Conservation (phyloP, 2,329 filamentous ascomycete genomes). For the Trichoderma afroharzianum region DNA sequence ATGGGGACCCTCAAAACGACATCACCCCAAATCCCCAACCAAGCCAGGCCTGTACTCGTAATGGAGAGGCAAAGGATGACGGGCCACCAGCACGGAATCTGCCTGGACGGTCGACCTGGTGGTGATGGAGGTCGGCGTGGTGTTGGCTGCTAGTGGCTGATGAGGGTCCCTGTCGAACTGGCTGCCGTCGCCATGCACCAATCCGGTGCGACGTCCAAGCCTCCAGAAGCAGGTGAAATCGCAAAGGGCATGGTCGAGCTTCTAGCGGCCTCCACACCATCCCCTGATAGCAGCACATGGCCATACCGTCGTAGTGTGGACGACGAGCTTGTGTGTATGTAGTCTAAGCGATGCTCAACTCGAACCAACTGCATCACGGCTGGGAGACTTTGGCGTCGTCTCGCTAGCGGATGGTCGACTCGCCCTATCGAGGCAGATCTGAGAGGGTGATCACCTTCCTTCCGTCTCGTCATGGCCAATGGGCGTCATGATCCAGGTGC, state of each 20-base stretch:
- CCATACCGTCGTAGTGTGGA: neutral
- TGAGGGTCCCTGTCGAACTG: neutral
- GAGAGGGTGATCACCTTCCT: conserved; percentile 9
- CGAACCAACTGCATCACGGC: conserved; percentile 7
- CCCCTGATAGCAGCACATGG: conserved; percentile 15
- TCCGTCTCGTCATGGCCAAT: conserved; percentile 14
- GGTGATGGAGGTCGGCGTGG: neutral
- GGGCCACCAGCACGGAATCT: neutral
- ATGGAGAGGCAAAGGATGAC: conserved; percentile 10
- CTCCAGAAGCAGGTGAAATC: conserved; percentile 15
- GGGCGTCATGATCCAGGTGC: neutral
- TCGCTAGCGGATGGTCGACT: neutral
- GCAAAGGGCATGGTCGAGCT: conserved; percentile 10
- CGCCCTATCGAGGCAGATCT: conserved; percentile 16
- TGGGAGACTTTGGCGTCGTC: conserved; percentile 2
- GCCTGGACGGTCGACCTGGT: neutral
- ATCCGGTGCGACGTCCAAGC: conserved; percentile 9
- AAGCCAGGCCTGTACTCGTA: neutral
- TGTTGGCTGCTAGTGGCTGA: conserved; percentile 11
- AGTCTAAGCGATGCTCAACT: neutral
- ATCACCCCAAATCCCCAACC: neutral
- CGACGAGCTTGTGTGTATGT: neutral
- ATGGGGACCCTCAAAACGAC: neutral
- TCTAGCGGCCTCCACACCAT: neutral
- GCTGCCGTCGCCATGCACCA: conserved; percentile 6